Base-by-base conservation (phyloP, 345 rosid species). In the Eucalyptus urophylla region DNA sequence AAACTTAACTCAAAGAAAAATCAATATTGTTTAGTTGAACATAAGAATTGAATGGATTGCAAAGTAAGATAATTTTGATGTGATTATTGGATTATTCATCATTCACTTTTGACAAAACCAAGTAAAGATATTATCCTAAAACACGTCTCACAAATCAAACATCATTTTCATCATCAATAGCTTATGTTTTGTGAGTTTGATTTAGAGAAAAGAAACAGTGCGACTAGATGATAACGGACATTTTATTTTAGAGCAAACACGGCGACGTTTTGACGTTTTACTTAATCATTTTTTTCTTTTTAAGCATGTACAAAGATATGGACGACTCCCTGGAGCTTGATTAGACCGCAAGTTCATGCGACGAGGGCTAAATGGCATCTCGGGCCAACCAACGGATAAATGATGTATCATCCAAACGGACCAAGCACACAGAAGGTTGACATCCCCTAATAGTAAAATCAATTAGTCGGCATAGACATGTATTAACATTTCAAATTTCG, bases 171-270 rank as follows among this genome's bases (percentile, higher is more conserved):
- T 62, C 16, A 0, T 27, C 69, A 29, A 62, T 62, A 62, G 7
- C 4, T 62, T 62, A 14, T 62, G 33, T 62, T 62, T 12, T 12
- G 15, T 27, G 69, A 62, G 3, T 62, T 29, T 29, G 72, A 62
- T 62, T 62, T 62, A 62, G 33, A 29, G 33, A 0, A 62, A 29
- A 62, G 72, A 29, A 62, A 27, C 1, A 0, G 8, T 0, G 33
- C 31, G 2, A 7, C 33, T 27, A 60, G 31, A 60, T 12, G 16
- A 62, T 29, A 62, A 29, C 0, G 0, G 9, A 0, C 1, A 0
- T 13, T 62, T 62, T 29, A 62, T 62, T 62, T 62, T 29, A 29
- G 33, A 14, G 1, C 1, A 62, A 29, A n/a, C 1, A 0, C 3
- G 0, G 17, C 0, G 9, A 62, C 9, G 0, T 62, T 60, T 62